Conservation (phyloP, 306 rosid species). For the Psophocarpus tetragonolobus region DNA sequence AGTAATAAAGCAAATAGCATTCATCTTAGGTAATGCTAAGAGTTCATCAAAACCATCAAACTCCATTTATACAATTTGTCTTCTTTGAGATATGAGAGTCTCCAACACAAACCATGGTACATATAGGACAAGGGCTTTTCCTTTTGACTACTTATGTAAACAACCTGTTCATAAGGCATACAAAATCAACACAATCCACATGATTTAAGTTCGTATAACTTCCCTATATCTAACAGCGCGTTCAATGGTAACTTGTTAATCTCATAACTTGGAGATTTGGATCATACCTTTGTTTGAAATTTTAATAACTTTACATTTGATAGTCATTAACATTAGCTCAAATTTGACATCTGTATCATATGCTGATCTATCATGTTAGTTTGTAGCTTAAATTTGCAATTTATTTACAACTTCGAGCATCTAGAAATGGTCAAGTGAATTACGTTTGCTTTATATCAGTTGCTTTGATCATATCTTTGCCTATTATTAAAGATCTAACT, state of each 20-base stretch:
- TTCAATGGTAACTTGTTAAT: constrained; percentile 6
- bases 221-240: constrained; percentile 1
- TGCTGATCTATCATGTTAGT: constrained; percentile 5
- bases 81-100: too few species aligned
- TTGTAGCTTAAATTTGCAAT: constrained; percentile 6
- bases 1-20: too few species aligned
- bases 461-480: constrained; percentile 18
- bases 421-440: constrained; percentile 14
- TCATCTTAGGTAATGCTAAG: too few species aligned
- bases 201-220: not conserved
- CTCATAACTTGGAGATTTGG: constrained; percentile 9
- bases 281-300: not conserved
- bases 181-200: not conserved
- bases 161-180: not conserved
- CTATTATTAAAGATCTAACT: constrained; percentile 26
- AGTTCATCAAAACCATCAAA: too few species aligned
- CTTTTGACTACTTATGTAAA: not conserved
- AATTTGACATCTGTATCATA: not conserved
- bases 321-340: not conserved
- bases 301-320: not conserved
- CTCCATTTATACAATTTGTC: too few species aligned
- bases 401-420: not conserved
- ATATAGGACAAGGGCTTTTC: not conserved
- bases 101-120: not conserved
- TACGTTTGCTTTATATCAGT: not conserved